A percentile compares a stretch with the other conserved stretches of the same genome.
Evolutionary conservation across 441 rosid species (phyloP).

Genomic region (Lepidium campestre): DNA sequence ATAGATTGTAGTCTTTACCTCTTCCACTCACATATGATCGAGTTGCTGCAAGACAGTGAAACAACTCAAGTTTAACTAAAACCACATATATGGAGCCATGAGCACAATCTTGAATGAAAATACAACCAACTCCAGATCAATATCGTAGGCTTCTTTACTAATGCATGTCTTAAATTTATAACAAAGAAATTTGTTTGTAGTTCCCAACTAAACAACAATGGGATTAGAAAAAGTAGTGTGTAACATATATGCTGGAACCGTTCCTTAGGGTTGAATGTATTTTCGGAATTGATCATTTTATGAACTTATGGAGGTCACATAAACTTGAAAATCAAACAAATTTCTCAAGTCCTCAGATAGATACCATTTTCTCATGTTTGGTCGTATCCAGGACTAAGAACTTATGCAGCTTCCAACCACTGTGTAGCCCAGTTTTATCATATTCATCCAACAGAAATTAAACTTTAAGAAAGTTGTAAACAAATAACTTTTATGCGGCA

Average conservation of each 20-base stretch:
- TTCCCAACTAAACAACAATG: neutral
- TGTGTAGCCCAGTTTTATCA: neutral
- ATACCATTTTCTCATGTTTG: neutral
- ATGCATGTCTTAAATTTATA: neutral
- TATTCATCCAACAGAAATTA: neutral
- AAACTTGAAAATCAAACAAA: neutral
- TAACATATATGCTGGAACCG: neutral
- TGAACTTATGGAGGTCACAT: neutral
- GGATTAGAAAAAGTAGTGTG: neutral
- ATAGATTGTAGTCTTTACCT: constrained; percentile 55
- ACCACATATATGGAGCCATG: neutral
- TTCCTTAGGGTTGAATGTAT: neutral
- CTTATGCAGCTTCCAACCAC: neutral
- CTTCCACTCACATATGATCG: constrained; percentile 51
- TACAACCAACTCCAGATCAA: neutral
- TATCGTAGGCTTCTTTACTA: neutral
- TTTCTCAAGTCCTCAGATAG: neutral
- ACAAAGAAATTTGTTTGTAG: neutral
- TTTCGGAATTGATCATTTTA: neutral
- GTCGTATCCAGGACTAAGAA: neutral
- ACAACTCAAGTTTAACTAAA: neutral
- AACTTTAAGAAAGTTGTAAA: neutral
- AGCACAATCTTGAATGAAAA: neutral
- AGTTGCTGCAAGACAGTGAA: constrained; percentile 36
- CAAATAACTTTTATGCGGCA: neutral